Evolutionary conservation across 192 early-diverging fungal genomes (phyloP).

Genomic region (Backusella luteola): DNA sequence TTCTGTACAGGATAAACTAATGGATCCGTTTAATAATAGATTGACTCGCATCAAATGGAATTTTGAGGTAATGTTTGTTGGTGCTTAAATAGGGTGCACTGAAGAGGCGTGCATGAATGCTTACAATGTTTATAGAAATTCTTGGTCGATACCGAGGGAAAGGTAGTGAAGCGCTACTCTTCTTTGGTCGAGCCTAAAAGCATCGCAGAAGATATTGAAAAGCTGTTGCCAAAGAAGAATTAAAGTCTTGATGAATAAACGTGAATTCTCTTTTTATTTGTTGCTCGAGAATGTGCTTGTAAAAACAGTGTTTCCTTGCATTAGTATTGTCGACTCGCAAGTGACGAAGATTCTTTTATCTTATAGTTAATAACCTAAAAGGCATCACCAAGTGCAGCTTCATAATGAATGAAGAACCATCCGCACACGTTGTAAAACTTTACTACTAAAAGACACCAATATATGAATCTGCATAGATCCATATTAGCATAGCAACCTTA

Average conservation of each 20-base stretch:
- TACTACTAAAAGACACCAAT: not conserved
- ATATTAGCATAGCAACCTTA: too few relatives aligned
- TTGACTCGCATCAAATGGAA: conserved; percentile 71
- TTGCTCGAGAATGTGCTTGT: too few relatives aligned
- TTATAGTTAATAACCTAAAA: too few relatives aligned
- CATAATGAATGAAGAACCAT: too few relatives aligned
- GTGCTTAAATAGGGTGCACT: not conserved
- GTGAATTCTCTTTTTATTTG: too few relatives aligned
- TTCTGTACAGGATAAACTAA: not conserved
- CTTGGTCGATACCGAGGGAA: conserved; percentile 64
- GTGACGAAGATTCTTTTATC: too few relatives aligned
- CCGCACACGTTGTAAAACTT: not conserved
- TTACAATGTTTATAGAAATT: conserved; percentile 54
- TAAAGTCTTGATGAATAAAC: not conserved
- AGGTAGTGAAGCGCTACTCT: conserved; percentile 63
- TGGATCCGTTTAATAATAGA: not conserved
- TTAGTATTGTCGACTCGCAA: too few relatives aligned
- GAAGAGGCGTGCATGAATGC: not conserved
- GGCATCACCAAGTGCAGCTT: too few relatives aligned
- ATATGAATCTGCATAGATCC: too few relatives aligned
- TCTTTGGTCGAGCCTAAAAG: conserved; percentile 59
- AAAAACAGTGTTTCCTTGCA: too few relatives aligned
- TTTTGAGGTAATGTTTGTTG: conserved; percentile 55
- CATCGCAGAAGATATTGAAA: conserved; percentile 60
- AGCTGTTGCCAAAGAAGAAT: conserved; percentile 38